Conservation (phyloP, 257 asterid genomes). For the Mitragyna speciosa region DNA sequence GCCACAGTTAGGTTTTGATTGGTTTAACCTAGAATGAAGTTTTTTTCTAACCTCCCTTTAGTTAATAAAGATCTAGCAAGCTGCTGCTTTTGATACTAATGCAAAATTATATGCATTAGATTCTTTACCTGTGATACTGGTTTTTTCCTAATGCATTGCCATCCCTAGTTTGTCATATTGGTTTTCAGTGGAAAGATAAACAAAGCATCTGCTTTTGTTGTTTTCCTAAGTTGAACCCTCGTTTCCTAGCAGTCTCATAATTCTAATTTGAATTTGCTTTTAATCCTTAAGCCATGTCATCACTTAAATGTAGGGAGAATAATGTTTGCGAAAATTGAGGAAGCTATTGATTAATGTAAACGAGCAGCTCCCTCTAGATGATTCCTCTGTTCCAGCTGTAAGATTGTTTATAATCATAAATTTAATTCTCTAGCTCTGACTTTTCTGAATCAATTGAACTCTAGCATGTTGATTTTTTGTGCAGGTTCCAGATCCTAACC, state of each 20-base stretch:
- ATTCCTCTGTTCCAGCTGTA: slow-evolving; percentile 37
- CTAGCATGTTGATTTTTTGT: too few species aligned
- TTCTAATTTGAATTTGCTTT: slow-evolving; percentile 4
- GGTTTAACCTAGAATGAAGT: too few species aligned
- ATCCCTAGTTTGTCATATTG: not conserved
- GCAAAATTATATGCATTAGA: not conserved
- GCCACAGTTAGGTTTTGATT: too few species aligned
- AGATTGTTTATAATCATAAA: slow-evolving; percentile 26
- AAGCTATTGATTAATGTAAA: slow-evolving; percentile 46
- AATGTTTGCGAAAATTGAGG: slow-evolving; percentile 62
- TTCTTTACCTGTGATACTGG: not conserved
- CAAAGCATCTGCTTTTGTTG: too few species aligned
- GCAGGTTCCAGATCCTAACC: too few species aligned
- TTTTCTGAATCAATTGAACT: too few species aligned
- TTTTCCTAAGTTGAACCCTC: not conserved
- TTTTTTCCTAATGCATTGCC: not conserved
- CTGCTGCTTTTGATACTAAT: not conserved
- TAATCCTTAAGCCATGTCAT: slow-evolving; percentile 57
- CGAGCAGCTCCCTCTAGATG: slow-evolving; percentile 38
- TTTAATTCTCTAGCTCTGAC: slow-evolving; percentile 6
- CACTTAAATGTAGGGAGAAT: slow-evolving; percentile 53
- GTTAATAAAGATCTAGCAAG: not conserved
- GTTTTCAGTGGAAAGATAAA: not conserved
- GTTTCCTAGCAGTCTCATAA: not conserved
- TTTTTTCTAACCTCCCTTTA: too few species aligned